A percentile compares a stretch with the other conserved stretches of the same genome.
Evolutionary conservation across 148 eudicot species (phyloP).

Genomic region (Rhododendron ovatum): DNA sequence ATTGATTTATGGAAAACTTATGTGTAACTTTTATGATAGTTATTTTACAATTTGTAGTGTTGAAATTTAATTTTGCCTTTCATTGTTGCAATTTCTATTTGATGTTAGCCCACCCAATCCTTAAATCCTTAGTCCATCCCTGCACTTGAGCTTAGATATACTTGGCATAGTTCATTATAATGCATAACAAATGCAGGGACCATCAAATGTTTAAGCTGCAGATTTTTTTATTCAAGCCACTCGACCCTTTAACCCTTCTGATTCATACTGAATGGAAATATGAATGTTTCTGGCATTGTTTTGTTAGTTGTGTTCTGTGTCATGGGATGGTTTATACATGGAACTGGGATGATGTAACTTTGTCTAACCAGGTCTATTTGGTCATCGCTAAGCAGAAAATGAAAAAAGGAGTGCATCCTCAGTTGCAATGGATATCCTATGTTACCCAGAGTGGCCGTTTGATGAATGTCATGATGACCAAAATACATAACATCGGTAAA

Average conservation of each 20-base stretch:
- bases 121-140: too few species aligned
- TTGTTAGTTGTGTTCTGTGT: not conserved
- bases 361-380: not conserved
- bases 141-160: too few species aligned
- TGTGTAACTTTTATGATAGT: too few species aligned
- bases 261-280: not conserved
- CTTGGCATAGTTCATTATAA: too few species aligned
- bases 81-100: too few species aligned
- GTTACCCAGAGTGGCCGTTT: slow-evolving; percentile 45
- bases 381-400: slow-evolving; percentile 13
- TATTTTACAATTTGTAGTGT: too few species aligned
- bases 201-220: too few species aligned
- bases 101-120: too few species aligned
- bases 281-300: not conserved
- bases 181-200: too few species aligned
- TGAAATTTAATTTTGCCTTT: too few species aligned
- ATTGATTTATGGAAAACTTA: too few species aligned
- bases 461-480: slow-evolving; percentile 82
- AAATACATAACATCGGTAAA: slow-evolving; percentile 68
- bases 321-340: not conserved
- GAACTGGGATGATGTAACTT: slow-evolving; percentile 18
- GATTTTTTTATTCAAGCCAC: not conserved
- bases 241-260: not conserved
- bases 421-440: slow-evolving; percentile 71
- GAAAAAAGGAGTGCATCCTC: slow-evolving; percentile 79